Conservation (phyloP, 2,329 filamentous ascomycete genomes). For the Pseudogymnoascus sp. region DNA sequence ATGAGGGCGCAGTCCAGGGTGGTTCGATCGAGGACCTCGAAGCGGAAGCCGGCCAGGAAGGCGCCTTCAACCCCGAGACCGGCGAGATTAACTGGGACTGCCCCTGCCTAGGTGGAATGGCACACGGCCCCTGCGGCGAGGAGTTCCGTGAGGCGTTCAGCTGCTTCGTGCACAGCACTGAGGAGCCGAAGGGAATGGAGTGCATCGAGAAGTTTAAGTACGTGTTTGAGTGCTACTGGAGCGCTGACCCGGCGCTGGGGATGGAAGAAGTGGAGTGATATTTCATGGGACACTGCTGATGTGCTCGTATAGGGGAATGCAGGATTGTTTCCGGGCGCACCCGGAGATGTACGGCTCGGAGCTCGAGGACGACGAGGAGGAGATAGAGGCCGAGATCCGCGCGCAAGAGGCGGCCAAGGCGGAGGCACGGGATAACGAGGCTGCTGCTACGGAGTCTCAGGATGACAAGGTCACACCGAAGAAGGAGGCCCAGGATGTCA, state of each 20-base stretch:
- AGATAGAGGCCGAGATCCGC: conserved; percentile 29
- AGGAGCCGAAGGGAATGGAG: conserved; percentile 96
- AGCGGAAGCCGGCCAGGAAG: conserved; percentile 76
- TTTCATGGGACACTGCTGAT: background rate
- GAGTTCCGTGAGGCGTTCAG: conserved; percentile 94
- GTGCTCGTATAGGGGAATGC: conserved; percentile 65
- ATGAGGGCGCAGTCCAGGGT: conserved; percentile 24
- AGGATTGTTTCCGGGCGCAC: conserved; percentile 88
- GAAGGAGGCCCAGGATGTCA: background rate
- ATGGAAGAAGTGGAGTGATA: background rate
- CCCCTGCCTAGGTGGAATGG: conserved; percentile 95
- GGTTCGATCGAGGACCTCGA: conserved; percentile 52
- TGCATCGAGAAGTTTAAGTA: conserved; percentile 98
- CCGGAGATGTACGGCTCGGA: conserved; percentile 91
- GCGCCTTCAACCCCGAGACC: conserved; percentile 95
- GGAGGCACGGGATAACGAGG: conserved; percentile 9
- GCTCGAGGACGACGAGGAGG: conserved; percentile 67
- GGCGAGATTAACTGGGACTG: conserved; percentile 99
- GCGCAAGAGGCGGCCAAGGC: conserved; percentile 18
- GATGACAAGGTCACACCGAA: background rate
- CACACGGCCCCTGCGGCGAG: conserved; percentile 87
- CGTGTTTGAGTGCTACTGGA: conserved; percentile 29
- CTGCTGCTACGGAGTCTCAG: background rate
- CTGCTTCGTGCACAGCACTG: conserved; percentile 92
- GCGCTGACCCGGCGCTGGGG: background rate